Evolutionary conservation across 2,329 filamentous ascomycete species (phyloP).

Genomic region (Penicillium sp.): DNA sequence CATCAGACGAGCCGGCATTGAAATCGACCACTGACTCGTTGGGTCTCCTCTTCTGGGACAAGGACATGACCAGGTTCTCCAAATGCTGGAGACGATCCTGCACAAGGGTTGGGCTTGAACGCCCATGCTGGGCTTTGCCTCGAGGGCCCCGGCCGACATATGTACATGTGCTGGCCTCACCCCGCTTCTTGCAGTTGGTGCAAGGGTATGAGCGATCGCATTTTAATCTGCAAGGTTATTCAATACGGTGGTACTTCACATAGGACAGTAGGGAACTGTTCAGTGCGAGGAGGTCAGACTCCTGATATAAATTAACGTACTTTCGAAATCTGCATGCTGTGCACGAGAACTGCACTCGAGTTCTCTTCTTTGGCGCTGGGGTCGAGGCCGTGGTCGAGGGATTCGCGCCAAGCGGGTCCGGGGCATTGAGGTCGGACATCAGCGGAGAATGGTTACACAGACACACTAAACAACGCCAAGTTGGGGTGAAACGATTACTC

Average conservation of each 20-base stretch:
- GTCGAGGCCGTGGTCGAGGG: background rate
- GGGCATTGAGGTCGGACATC: slow-evolving; percentile 4
- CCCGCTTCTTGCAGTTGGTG: slow-evolving; percentile 37
- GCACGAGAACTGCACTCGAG: slow-evolving; percentile 42
- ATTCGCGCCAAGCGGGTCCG: slow-evolving; percentile 15
- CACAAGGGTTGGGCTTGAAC: slow-evolving; percentile 31
- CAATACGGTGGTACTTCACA: background rate
- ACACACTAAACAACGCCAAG: background rate
- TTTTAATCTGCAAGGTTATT: slow-evolving; percentile 31
- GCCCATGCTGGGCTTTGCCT: slow-evolving; percentile 31
- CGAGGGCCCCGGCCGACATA: slow-evolving; percentile 40
- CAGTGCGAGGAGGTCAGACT: background rate
- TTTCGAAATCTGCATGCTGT: slow-evolving; percentile 41
- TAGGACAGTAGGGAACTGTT: too few relatives aligned
- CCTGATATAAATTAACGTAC: slow-evolving; percentile 22
- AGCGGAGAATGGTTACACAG: background rate
- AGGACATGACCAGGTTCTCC: slow-evolving; percentile 40
- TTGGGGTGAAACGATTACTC: background rate
- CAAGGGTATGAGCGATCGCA: slow-evolving; percentile 41
- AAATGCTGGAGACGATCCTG: slow-evolving; percentile 41
- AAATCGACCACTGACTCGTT: slow-evolving; percentile 12
- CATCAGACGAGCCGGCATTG: slow-evolving; percentile 13
- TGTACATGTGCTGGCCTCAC: slow-evolving; percentile 35
- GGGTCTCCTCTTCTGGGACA: slow-evolving; percentile 33
- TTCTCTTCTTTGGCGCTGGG: slow-evolving; percentile 32